Evolutionary conservation across 2,329 filamentous ascomycete species (phyloP).

Genomic region (Fusarium camptoceras): DNA sequence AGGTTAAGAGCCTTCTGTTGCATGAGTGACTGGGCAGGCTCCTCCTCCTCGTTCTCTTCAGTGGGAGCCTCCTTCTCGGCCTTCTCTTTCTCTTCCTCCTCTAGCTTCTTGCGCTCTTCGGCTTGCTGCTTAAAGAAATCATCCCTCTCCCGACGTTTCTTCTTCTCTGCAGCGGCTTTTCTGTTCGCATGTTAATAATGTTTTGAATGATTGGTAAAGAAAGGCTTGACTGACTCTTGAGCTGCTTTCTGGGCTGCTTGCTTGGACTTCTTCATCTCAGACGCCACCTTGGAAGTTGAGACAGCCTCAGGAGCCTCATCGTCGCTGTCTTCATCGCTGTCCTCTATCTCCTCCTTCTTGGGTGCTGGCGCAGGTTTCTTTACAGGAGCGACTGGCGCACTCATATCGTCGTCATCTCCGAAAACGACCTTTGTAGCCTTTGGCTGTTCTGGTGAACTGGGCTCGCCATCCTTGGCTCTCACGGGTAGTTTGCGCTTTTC

Average conservation of each 20-base stretch:
- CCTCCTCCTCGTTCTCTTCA: conserved; percentile 8
- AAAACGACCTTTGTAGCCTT: conserved; percentile 51
- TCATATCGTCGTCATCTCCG: conserved; percentile 50
- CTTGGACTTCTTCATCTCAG: conserved; percentile 58
- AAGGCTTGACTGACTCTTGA: conserved; percentile 58
- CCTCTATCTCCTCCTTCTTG: conserved; percentile 37
- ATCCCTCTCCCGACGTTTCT: conserved; percentile 67
- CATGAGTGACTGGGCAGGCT: conserved; percentile 12
- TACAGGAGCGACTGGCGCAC: conserved; percentile 12
- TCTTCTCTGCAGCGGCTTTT: conserved; percentile 63
- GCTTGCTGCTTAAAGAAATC: conserved; percentile 67
- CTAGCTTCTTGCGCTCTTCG: conserved; percentile 58
- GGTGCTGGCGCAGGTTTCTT: conserved; percentile 29
- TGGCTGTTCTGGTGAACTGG: conserved; percentile 19
- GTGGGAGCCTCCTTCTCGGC: conserved; percentile 31
- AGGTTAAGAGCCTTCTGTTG: conserved; percentile 56
- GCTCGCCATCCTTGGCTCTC: conserved; percentile 50
- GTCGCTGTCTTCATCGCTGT: conserved; percentile 59
- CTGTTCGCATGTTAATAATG: conserved; percentile 49
- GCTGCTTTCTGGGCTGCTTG: conserved; percentile 62
- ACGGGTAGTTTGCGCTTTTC: conserved; percentile 50
- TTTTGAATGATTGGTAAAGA: background rate
- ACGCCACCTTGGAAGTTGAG: conserved; percentile 63
- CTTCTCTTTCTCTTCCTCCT: conserved; percentile 38
- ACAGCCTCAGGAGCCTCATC: conserved; percentile 70